Percentiles rank a stretch among this genome's conserved stretches.
Evolutionary conservation across 1,284 basidiomycete species (phyloP).

Genomic region (Fistulina hepatica): DNA sequence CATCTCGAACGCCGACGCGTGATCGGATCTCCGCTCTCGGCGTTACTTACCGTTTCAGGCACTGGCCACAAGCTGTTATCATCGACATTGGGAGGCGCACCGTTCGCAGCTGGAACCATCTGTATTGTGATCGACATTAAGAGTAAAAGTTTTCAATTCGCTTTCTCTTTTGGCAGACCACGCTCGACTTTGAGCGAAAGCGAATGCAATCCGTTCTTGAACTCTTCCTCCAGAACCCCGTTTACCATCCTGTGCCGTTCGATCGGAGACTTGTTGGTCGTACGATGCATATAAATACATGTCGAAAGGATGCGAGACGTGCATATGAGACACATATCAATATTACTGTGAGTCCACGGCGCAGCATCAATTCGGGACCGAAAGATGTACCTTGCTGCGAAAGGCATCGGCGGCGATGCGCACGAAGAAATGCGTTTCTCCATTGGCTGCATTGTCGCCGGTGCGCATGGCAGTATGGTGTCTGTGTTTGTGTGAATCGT

Average conservation of each 20-base stretch:
- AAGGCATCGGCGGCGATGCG: conserved; percentile 61
- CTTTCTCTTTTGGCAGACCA: too few species aligned
- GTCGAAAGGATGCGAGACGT: conserved; percentile 4
- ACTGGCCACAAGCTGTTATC: too few species aligned
- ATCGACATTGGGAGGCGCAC: too few species aligned
- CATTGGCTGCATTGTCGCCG: conserved; percentile 41
- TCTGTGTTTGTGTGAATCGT: conserved; percentile 69
- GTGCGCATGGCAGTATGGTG: conserved; percentile 68
- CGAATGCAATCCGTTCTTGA: conserved; percentile 60
- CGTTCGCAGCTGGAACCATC: too few species aligned
- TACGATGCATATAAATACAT: too few species aligned
- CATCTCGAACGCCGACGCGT: too few species aligned
- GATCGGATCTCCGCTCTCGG: too few species aligned
- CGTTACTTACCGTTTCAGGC: too few species aligned
- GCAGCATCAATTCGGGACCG: conserved; percentile 3
- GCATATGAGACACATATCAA: conserved; percentile 9
- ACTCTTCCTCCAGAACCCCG: conserved; percentile 54
- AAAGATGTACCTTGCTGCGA: conserved; percentile 49
- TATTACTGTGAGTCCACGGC: conserved; percentile 7
- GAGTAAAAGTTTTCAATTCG: too few species aligned
- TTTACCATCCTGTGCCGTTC: conserved; percentile 73
- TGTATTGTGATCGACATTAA: too few species aligned
- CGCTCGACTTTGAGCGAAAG: conserved; percentile 65
- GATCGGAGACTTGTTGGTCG: conserved; percentile 53
- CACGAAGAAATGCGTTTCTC: conserved; percentile 66